Conservation (phyloP, 2,329 filamentous ascomycete genomes). For the Penicillium hesseltinei region DNA sequence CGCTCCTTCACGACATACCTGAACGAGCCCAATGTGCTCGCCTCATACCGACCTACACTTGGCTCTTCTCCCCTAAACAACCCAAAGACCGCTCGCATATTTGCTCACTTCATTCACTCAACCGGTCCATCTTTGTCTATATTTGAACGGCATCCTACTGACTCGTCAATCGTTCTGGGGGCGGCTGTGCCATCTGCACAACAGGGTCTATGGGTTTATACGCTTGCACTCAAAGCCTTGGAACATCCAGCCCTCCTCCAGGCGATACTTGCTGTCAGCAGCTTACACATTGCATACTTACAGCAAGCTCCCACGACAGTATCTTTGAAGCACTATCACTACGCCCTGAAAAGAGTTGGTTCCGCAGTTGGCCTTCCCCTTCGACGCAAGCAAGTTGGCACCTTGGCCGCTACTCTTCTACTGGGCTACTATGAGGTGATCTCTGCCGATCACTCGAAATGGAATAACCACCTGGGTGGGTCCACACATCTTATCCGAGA, state of each 20-base stretch:
- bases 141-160: constrained; percentile 77
- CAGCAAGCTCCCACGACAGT: constrained; percentile 72
- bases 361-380: constrained; percentile 68
- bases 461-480: constrained; percentile 88
- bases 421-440: constrained; percentile 93
- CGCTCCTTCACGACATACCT: constrained; percentile 51
- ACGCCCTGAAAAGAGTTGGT: constrained; percentile 74
- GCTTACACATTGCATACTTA: constrained; percentile 81
- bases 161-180: constrained; percentile 67
- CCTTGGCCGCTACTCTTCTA: constrained; percentile 81
- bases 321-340: constrained; percentile 88
- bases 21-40: constrained; percentile 52
- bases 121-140: constrained; percentile 83
- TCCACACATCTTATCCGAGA: constrained; percentile 79
- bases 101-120: constrained; percentile 87
- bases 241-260: constrained; percentile 85
- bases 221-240: constrained; percentile 77
- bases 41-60: constrained; percentile 65
- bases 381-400: constrained; percentile 72
- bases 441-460: constrained; percentile 90
- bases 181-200: constrained; percentile 61
- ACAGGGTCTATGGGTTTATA: constrained; percentile 64
- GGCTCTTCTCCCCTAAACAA: constrained; percentile 74
- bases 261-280: constrained; percentile 82
- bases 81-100: constrained; percentile 74